Evolutionary conservation across 1,139 yeast species (phyloP).

Genomic region (Candida tropicalis): DNA sequence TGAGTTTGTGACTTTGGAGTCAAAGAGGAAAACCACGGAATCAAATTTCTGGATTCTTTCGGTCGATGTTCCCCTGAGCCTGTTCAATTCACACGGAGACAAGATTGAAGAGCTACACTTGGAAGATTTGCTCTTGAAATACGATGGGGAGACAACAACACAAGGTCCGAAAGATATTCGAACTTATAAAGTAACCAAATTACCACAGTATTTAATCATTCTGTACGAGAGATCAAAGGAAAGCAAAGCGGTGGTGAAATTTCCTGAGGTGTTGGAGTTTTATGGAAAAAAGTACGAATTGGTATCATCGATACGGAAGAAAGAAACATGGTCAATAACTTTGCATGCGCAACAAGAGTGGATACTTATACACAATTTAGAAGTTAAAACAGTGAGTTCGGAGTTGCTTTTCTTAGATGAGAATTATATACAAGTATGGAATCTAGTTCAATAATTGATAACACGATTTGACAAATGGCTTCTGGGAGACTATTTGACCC

Average conservation of each 20-base stretch:
- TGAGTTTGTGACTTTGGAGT: conserved; percentile 24
- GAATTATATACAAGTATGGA: conserved; percentile 72
- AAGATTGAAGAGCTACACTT: conserved; percentile 59
- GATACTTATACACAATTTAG: conserved; percentile 59
- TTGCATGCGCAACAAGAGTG: conserved; percentile 49
- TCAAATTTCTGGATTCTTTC: conserved; percentile 63
- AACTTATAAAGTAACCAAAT: conserved; percentile 38
- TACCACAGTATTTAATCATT: conserved; percentile 58
- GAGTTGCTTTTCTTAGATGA: conserved; percentile 67
- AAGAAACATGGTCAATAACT: conserved; percentile 24
- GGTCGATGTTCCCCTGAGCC: conserved; percentile 58
- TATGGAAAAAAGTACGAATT: conserved; percentile 7
- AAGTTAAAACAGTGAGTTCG: conserved; percentile 47
- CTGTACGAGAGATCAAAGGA: conserved; percentile 56
- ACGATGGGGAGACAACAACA: conserved; percentile 29
- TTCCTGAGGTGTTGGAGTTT: conserved; percentile 35
- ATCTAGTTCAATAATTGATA: conserved; percentile 21
- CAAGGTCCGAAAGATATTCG: conserved; percentile 26
- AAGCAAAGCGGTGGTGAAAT: conserved; percentile 68
- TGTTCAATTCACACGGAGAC: conserved; percentile 44
- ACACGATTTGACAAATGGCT: conserved; percentile 14
- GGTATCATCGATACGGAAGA: conserved; percentile 11
- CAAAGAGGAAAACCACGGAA: conserved; percentile 16
- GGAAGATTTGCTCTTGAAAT: conserved; percentile 48
- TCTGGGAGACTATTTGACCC: conserved; percentile 15